Conservation (phyloP, 345 rosid species). For the Eucalyptus cladocalyx region DNA sequence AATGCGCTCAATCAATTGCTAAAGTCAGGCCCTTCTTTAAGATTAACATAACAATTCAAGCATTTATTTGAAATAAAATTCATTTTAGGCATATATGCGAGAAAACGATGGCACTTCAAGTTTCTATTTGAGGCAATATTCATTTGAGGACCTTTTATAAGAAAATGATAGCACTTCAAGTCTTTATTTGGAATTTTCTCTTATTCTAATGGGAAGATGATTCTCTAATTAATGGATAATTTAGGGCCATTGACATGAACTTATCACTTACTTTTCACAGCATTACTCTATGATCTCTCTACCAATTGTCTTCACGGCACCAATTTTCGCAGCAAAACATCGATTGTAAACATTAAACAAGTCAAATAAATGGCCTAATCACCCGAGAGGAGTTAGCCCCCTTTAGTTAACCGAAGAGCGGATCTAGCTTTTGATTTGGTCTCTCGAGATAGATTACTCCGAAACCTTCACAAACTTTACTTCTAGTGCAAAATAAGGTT, state of each 20-base stretch:
- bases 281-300: not conserved
- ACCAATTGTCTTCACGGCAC: not conserved
- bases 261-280: not conserved
- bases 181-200: no score
- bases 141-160: no score
- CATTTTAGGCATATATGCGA: no score
- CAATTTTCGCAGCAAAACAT: not conserved
- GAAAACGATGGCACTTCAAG: no score
- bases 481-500: not conserved
- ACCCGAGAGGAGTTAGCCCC: not conserved
- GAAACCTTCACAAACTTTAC: not conserved
- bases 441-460: not conserved
- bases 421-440: not conserved
- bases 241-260: not conserved
- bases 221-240: not conserved
- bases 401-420: not conserved
- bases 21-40: no score
- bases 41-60: no score
- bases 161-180: no score
- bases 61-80: rapidly evolving
- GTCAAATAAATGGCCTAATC: not conserved
- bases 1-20: no score
- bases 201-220: not conserved
- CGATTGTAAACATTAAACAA: not conserved
- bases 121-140: no score